Conservation (phyloP, 1,284 basidiomycete species). For the Ganoderma leucocontextum region DNA sequence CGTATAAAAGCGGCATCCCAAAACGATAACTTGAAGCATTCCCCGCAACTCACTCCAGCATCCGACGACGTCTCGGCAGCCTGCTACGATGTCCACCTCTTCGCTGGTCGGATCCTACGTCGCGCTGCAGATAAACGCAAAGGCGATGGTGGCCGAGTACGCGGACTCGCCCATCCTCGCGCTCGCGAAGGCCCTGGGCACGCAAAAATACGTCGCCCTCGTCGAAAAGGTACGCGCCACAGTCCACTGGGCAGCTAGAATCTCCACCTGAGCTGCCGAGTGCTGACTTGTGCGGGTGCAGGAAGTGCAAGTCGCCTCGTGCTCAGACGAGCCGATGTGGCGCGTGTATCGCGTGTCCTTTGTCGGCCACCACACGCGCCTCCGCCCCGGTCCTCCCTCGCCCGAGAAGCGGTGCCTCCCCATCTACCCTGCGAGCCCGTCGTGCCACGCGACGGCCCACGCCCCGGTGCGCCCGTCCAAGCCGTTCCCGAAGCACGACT, state of each 20-base stretch:
- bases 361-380: constrained; percentile 16
- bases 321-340: constrained; percentile 14
- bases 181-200: constrained; percentile 19
- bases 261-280: neutral
- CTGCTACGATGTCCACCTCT: neutral
- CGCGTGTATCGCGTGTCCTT: constrained; percentile 20
- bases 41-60: neutral
- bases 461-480: constrained; percentile 7
- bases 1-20: neutral
- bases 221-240: constrained; percentile 20
- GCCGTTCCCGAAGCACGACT: constrained; percentile 16
- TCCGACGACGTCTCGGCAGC: neutral
- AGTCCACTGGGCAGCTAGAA: neutral
- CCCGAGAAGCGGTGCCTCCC: constrained; percentile 11
- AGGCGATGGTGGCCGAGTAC: constrained; percentile 26
- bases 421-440: constrained; percentile 14
- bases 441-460: neutral
- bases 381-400: neutral
- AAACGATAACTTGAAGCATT: neutral
- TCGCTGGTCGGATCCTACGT: constrained; percentile 20
- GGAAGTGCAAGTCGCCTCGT: constrained; percentile 21
- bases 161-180: constrained; percentile 16
- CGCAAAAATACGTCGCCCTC: constrained; percentile 19
- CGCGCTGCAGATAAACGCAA: constrained; percentile 16
- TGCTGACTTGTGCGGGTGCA: neutral